Evolutionary conservation across 1,139 yeast species (phyloP).

Genomic region (Pneumocystis wakefieldiae): DNA sequence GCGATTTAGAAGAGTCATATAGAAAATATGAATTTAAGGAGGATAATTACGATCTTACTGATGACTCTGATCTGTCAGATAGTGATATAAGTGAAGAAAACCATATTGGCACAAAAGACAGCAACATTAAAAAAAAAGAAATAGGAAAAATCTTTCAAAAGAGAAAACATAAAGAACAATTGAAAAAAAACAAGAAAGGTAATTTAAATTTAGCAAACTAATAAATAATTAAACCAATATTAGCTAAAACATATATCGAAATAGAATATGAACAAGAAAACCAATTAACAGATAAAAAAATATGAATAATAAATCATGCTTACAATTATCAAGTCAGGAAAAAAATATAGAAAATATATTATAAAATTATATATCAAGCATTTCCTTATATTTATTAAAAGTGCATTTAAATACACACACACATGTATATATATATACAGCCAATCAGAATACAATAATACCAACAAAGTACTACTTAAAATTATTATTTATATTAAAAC

Average conservation of each 20-base stretch:
- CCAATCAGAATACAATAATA: neutral
- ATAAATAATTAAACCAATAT: neutral
- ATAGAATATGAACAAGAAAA: neutral
- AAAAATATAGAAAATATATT: neutral
- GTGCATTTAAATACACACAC: too few relatives aligned
- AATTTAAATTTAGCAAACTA: neutral
- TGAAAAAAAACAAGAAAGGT: neutral
- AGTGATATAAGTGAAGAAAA: neutral
- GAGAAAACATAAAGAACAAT: neutral
- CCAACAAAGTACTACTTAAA: neutral
- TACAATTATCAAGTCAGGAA: too few relatives aligned
- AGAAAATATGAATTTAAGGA: neutral
- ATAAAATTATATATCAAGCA: neutral
- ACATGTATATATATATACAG: too few relatives aligned
- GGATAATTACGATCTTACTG: neutral
- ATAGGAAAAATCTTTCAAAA: neutral
- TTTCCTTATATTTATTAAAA: too few relatives aligned
- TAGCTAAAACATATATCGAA: neutral
- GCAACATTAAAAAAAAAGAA: neutral
- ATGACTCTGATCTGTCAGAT: neutral
- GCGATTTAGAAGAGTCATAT: neutral
- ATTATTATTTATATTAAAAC: neutral
- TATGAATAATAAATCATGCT: neutral
- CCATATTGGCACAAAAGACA: neutral
- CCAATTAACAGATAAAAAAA: neutral